Percentiles rank a stretch among this genome's conserved stretches.
These are phyloP conservation scores for Scutellaria minor DNA, from an alignment of 257 asterid species.

Conservation along the genomic window DNA sequence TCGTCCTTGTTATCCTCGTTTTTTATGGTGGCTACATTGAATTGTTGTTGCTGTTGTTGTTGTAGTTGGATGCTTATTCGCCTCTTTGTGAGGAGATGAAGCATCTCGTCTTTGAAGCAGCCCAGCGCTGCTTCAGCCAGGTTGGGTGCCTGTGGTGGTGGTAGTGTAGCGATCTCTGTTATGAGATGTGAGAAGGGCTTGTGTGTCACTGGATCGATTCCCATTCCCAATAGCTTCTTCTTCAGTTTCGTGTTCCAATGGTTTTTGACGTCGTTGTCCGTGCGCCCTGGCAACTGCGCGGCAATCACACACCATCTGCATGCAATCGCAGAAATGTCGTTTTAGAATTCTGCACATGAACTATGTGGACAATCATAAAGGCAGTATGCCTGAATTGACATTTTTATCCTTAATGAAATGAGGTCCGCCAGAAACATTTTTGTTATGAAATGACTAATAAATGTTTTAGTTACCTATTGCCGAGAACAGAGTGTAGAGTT, in stretches of 20 bases:
- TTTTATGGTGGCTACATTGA: conserved; percentile 28
- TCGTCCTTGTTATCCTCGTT: conserved; percentile 56
- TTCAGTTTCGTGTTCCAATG: conserved; percentile 97
- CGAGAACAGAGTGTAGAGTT: conserved; percentile 91
- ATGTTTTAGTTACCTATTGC: conserved; percentile 62
- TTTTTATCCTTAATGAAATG: no score
- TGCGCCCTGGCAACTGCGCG: conserved; percentile 88
- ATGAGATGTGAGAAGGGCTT: conserved; percentile 93
- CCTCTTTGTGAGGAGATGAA: conserved; percentile 84
- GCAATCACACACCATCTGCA: conserved; percentile 93
- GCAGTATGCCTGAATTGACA: background rate
- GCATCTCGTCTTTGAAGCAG: conserved; percentile 98
- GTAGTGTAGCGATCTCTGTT: conserved; percentile 84
- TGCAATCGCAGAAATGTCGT: background rate
- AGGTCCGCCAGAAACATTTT: background rate
- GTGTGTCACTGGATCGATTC: conserved; percentile 96
- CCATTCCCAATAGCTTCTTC: conserved; percentile 95
- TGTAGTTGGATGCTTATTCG: conserved; percentile 77
- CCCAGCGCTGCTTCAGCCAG: conserved; percentile 94
- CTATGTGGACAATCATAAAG: no score
- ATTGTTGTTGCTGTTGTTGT: conserved; percentile 34
- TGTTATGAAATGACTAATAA: background rate
- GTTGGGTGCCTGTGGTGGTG: conserved; percentile 89
- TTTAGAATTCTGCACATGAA: background rate
- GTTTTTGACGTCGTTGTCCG: conserved; percentile 92